phyloP scores from a whole-genome alignment of 306 rosid species.

The Notholithocarpus densiflorus region DNA sequence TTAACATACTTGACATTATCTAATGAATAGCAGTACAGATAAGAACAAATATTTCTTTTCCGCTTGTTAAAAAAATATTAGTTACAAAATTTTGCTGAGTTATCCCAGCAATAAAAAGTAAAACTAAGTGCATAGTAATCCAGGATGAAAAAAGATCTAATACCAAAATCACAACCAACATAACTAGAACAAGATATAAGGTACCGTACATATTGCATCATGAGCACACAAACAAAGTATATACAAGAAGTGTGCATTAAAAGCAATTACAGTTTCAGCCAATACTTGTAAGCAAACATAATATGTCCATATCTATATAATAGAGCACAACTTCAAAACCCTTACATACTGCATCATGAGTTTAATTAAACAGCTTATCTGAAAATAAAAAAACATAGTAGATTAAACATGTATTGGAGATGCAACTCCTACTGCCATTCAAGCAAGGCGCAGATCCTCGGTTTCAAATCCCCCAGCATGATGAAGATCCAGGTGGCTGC shows the following conservation, averaged over 20 bases:
- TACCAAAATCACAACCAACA: no score
- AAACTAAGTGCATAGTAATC: no score
- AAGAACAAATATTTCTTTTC: no score
- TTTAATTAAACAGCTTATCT: background rate
- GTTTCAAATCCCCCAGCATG: conserved; percentile 25
- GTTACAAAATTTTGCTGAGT: no score
- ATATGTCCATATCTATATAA: background rate
- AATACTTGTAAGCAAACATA: no score
- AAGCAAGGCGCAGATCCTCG: conserved; percentile 56
- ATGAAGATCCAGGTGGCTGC: conserved; percentile 32
- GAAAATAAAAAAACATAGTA: background rate
- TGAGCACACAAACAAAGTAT: background rate
- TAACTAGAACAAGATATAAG: background rate
- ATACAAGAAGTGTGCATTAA: background rate
- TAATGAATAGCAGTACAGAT: no score
- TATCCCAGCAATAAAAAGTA: no score
- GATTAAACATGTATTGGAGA: no score
- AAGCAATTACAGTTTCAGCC: no score
- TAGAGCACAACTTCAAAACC: background rate
- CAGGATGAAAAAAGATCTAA: no score
- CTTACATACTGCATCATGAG: background rate
- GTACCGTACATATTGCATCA: background rate
- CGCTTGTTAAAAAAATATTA: no score
- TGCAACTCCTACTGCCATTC: background rate
- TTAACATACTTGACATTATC: no score